Percentiles rank a stretch among this genome's conserved stretches.
These are phyloP conservation scores for Verruconis gallopava DNA, from an alignment of 2,329 filamentous ascomycete species.

Conservation along the genomic window DNA sequence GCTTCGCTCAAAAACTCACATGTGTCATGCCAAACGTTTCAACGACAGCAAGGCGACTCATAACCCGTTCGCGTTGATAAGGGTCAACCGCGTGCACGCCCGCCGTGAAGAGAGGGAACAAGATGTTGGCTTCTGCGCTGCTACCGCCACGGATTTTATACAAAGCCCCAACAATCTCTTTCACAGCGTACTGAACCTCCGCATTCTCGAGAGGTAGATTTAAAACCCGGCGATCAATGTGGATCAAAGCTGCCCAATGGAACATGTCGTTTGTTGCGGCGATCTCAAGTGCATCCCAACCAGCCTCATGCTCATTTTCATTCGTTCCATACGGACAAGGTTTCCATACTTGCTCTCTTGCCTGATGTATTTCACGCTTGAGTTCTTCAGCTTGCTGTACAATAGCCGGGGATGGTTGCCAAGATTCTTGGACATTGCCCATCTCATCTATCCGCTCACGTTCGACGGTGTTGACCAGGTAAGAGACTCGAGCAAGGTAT, in stretches of 20 bases:
- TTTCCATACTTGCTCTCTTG: constrained; percentile 27
- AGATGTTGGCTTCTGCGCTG: constrained; percentile 58
- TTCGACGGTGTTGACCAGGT: constrained; percentile 51
- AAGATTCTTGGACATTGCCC: constrained; percentile 38
- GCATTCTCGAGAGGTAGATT: constrained; percentile 43
- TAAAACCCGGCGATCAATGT: constrained; percentile 61
- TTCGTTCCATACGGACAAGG: constrained; percentile 29
- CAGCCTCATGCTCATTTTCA: constrained; percentile 22
- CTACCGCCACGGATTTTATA: constrained; percentile 50
- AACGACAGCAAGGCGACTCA: constrained; percentile 52
- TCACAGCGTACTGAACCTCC: constrained; percentile 50
- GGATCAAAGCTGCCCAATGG: constrained; percentile 65
- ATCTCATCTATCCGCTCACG: constrained; percentile 46
- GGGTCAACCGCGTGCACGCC: constrained; percentile 56
- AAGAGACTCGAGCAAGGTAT: constrained; percentile 58
- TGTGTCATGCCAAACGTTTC: constrained; percentile 68
- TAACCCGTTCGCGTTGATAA: constrained; percentile 44
- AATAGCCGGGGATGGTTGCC: constrained; percentile 46
- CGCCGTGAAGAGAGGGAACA: constrained; percentile 75
- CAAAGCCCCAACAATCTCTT: constrained; percentile 50
- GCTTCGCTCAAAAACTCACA: constrained; percentile 41
- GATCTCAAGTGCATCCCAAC: constrained; percentile 51
- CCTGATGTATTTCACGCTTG: constrained; percentile 47
- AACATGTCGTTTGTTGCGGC: constrained; percentile 64
- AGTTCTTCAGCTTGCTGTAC: constrained; percentile 45